A percentile compares a stretch with the other conserved stretches of the same genome.
Conservation (phyloP, 345 rosid species). For the Alliaria petiolata region DNA sequence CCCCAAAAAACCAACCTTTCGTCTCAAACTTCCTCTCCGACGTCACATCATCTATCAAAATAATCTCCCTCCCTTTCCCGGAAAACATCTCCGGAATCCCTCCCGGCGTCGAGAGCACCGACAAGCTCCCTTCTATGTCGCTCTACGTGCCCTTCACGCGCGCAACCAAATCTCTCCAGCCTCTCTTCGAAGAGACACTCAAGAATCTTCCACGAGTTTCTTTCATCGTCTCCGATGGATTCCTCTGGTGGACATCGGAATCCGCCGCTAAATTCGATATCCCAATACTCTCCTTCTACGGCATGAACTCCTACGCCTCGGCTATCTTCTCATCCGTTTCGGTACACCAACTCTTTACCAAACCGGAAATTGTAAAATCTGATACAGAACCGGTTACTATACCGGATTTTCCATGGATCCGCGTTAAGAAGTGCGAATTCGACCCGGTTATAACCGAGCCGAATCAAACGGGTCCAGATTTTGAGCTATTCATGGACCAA, state of each 20-base stretch:
- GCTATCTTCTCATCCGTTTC: background rate
- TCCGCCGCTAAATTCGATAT: constrained; percentile 58
- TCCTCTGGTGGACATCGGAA: constrained; percentile 81
- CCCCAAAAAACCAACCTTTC: constrained; percentile 56
- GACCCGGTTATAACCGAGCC: background rate
- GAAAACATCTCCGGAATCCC: constrained; percentile 43
- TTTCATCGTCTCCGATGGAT: constrained; percentile 63
- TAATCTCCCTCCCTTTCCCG: constrained; percentile 54
- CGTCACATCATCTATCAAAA: constrained; percentile 27
- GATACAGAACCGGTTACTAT: constrained; percentile 47
- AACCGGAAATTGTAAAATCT: constrained; percentile 12
- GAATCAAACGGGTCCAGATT: background rate
- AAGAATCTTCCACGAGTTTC: constrained; percentile 38
- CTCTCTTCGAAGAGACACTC: constrained; percentile 44
- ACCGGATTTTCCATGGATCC: constrained; percentile 63
- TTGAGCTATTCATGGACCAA: constrained; percentile 17
- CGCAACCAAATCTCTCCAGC: constrained; percentile 59
- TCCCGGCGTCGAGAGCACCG: constrained; percentile 61
- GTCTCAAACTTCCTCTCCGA: constrained; percentile 41
- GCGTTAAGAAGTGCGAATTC: constrained; percentile 44
- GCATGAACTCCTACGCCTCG: constrained; percentile 37
- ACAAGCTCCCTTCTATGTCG: constrained; percentile 60
- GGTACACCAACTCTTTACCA: constrained; percentile 4
- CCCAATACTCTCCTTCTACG: constrained; percentile 52
- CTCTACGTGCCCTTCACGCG: constrained; percentile 42